Base-by-base conservation (phyloP, 2,329 filamentous ascomycete species). In the Colletotrichum chrysophilum region DNA sequence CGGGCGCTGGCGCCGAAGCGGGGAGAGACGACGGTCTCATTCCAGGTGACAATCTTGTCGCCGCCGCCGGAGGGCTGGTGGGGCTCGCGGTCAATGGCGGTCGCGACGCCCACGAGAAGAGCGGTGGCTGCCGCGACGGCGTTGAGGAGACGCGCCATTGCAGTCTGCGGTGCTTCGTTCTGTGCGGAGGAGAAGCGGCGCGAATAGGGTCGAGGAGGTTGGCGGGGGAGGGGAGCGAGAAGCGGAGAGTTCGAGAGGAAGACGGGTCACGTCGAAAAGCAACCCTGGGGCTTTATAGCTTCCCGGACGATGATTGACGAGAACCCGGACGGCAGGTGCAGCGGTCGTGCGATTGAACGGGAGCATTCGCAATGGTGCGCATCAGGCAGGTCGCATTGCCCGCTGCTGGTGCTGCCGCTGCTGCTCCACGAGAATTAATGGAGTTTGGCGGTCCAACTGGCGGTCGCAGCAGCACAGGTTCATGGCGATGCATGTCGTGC, bases 11-110 rank as follows among this genome's bases (percentile, higher is more conserved):
- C 85, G 2, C 85, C 80, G 77, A 92, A 86, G 7, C 81, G 86
- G 32, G 86, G 84, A 16, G 80, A 82, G 1, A 88, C 84, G 12
- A 89, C 89, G 1, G 91, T 92, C 80, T 92, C 88, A 79, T 92
- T 92, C 86, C 90, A 93, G 1, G 86, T 90, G 74, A 93, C 83
- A 8, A 91, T 86, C 66, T 89, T 89, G 34, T 88, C 85, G 9
- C 91, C 91, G 76, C 88, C 88, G 26, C 91, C 90, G 5, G 85
- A 85, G 5, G 91, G 91, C 70, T 91, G 89, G 75, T 88, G 85
- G 10, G 91, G 89, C 66, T 87, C 83, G 36, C 91, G 88, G 30
- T 90, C 86, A 79, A 89, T 86, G 52, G 87, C 86, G 10, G 77
- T 43, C 52, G 78, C 43, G 28, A 36, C 18, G 68, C 77, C 36